Conservation (phyloP, 2,329 filamentous ascomycete genomes). For the Trichoderma sp. region DNA sequence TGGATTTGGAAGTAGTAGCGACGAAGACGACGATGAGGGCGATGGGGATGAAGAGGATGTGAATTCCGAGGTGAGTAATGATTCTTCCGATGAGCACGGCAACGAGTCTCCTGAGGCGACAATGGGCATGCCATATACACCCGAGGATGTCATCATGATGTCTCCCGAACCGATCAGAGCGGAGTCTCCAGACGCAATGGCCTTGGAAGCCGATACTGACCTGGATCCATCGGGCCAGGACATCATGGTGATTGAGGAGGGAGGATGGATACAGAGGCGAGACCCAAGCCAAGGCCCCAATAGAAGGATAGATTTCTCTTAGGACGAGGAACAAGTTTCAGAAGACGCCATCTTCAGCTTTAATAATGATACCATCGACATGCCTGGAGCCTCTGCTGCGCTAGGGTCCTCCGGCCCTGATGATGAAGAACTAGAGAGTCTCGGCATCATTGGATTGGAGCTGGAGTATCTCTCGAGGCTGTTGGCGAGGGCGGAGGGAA, state of each 20-base stretch:
- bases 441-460: constrained; percentile 32
- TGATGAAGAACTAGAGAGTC: constrained; percentile 30
- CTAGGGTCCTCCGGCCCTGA: neutral
- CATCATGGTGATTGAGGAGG: constrained; percentile 5
- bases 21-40: constrained; percentile 94
- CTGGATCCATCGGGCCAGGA: constrained; percentile 1
- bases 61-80: constrained; percentile 61
- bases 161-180: constrained; percentile 31
- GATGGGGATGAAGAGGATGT: constrained; percentile 79
- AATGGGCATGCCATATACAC: constrained; percentile 29
- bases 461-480: constrained; percentile 29
- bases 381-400: constrained; percentile 3
- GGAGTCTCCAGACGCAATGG: constrained; percentile 26
- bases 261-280: neutral
- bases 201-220: constrained; percentile 20
- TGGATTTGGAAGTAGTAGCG: constrained; percentile 91
- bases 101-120: constrained; percentile 30
- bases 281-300: neutral
- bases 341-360: neutral
- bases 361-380: constrained; percentile 16
- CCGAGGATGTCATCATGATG: constrained; percentile 34
- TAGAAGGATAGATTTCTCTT: constrained; percentile 13
- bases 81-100: constrained; percentile 36
- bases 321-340: constrained; percentile 3
- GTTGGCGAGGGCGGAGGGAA: constrained; percentile 24